These are phyloP conservation scores for Lipomyces kockii DNA, from an alignment of 805 yeast species.

Conservation along the genomic window DNA sequence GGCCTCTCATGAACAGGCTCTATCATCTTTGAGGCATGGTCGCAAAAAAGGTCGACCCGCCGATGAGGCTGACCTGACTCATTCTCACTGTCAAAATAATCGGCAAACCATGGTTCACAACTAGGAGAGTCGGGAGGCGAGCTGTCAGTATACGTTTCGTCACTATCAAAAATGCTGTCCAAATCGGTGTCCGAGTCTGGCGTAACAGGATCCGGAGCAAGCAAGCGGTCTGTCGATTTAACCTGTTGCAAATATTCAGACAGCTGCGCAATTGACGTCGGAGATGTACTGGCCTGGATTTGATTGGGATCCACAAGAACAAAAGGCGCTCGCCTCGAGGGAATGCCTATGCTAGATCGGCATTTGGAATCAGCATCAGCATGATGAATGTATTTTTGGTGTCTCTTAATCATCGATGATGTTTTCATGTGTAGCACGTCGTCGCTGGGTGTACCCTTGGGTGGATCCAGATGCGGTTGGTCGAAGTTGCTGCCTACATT, in stretches of 20 bases:
- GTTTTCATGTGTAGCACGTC: neutral
- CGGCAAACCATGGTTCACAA: neutral
- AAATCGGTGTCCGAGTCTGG: neutral
- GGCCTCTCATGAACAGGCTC: neutral
- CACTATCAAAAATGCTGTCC: neutral
- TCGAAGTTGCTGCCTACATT: neutral
- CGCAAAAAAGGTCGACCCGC: neutral
- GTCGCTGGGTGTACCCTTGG: neutral
- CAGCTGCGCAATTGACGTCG: neutral
- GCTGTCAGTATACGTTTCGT: neutral
- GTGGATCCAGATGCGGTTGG: neutral
- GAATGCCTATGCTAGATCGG: neutral
- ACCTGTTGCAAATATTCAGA: neutral
- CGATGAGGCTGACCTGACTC: neutral
- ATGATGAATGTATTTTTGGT: neutral
- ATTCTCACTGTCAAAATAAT: neutral
- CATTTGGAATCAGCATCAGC: neutral
- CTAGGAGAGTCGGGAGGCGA: neutral
- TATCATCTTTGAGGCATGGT: neutral
- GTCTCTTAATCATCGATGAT: neutral
- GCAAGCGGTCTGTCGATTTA: neutral
- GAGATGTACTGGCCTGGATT: neutral
- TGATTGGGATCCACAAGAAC: neutral
- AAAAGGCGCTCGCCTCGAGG: neutral
- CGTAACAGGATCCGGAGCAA: neutral